Percentiles rank a stretch among this genome's conserved stretches.
Conservation (phyloP, 2,329 filamentous ascomycete species). For the Pestalotiopsis sp. region DNA sequence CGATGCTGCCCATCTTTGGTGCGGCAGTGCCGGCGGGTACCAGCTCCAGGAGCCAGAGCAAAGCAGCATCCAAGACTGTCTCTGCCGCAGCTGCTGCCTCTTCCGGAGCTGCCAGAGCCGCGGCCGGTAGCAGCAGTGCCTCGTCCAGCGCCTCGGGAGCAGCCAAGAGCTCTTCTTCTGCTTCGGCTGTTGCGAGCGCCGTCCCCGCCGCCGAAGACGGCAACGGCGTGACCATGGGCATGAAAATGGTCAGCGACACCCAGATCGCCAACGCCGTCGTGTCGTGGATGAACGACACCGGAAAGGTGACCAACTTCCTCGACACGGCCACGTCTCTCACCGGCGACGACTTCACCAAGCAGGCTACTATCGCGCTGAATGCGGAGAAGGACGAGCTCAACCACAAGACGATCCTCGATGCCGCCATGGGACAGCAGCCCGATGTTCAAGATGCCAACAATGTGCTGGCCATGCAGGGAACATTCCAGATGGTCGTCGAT, state of each 20-base stretch:
- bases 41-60: not conserved
- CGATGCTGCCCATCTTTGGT: not conserved
- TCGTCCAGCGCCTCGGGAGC: not conserved
- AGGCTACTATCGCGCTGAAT: constrained; percentile 24
- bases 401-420: constrained; percentile 24
- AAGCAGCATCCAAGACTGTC: not conserved
- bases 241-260: constrained; percentile 13
- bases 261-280: constrained; percentile 23
- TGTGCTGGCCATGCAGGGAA: constrained; percentile 22
- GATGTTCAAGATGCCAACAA: constrained; percentile 20
- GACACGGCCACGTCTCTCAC: constrained; percentile 22
- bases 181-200: not conserved
- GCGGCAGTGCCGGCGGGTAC: constrained; percentile 6
- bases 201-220: not conserved
- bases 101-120: not conserved
- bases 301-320: constrained; percentile 23
- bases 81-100: not conserved
- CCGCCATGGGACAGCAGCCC: constrained; percentile 15
- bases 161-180: not conserved
- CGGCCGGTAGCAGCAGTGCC: not conserved
- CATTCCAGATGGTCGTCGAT: constrained; percentile 23
- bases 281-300: constrained; percentile 22
- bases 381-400: constrained; percentile 25
- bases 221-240: constrained; percentile 8
- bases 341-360: constrained; percentile 22